A percentile compares a stretch with the other conserved stretches of the same genome.
phyloP scores from a whole-genome alignment of 106 monocot genomes.

The Apostasia shenzhenica region DNA sequence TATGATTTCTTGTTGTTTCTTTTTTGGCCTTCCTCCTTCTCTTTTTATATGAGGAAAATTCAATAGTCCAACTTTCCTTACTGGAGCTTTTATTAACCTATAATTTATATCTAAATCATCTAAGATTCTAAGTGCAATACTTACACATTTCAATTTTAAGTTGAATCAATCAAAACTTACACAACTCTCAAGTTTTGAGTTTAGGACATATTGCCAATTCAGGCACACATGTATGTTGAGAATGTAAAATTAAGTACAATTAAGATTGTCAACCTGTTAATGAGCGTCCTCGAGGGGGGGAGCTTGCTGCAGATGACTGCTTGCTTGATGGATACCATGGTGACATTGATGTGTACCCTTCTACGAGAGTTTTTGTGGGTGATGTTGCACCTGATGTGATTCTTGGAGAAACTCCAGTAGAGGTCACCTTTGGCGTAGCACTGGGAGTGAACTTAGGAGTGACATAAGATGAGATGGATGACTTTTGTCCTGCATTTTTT shows the following conservation, averaged over 20 bases:
- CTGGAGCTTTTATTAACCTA: too few relatives aligned
- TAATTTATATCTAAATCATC: too few relatives aligned
- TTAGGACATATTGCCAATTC: too few relatives aligned
- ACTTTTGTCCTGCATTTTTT: conserved; percentile 19
- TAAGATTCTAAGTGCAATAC: too few relatives aligned
- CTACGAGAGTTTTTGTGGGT: conserved; percentile 39
- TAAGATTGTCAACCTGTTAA: conserved; percentile 30
- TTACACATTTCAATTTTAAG: too few relatives aligned
- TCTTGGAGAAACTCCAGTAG: conserved; percentile 42
- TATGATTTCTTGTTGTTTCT: too few relatives aligned
- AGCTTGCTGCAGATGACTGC: conserved; percentile 48
- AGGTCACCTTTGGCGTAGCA: conserved; percentile 40
- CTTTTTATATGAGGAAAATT: too few relatives aligned
- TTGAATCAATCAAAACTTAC: too few relatives aligned
- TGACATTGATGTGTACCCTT: conserved; percentile 28
- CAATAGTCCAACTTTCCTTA: too few relatives aligned
- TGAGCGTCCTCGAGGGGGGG: conserved; percentile 45
- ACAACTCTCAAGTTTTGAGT: too few relatives aligned
- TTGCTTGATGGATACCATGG: conserved; percentile 56
- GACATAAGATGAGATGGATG: conserved; percentile 36
- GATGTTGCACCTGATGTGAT: conserved; percentile 45
- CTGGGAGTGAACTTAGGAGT: conserved; percentile 38
- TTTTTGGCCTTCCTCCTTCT: too few relatives aligned
- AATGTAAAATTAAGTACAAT: background rate
- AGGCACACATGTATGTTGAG: too few relatives aligned